Conservation (phyloP, 1,139 yeast species). For the Sugiyamaella sp. region DNA sequence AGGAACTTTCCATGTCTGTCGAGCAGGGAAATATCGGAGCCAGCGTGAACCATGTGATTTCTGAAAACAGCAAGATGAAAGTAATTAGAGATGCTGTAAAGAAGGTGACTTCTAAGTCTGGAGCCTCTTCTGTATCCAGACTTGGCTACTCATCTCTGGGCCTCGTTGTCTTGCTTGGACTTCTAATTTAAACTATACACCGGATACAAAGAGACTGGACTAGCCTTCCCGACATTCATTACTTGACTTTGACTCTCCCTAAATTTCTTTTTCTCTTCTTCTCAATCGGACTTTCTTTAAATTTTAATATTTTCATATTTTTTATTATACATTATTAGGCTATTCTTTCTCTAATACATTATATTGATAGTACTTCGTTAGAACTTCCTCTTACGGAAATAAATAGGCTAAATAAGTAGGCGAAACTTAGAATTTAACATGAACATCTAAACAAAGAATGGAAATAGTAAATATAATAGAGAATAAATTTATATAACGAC, state of each 20-base stretch:
- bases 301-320: constrained; percentile 7
- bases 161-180: constrained; percentile 11
- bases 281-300: neutral
- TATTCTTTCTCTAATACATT: constrained; percentile 13
- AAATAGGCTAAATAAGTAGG: neutral
- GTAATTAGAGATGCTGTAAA: constrained; percentile 4
- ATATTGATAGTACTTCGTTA: neutral
- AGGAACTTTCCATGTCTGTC: constrained; percentile 7
- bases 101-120: constrained; percentile 9
- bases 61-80: neutral
- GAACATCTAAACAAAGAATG: constrained; percentile 7
- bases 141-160: constrained; percentile 14
- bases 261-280: neutral
- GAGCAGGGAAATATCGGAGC: constrained; percentile 6
- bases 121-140: constrained; percentile 8
- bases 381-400: neutral
- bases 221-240: constrained; percentile 10
- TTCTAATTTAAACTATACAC: constrained; percentile 1
- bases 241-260: neutral
- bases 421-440: constrained; percentile 1
- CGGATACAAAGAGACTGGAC: constrained; percentile 9
- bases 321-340: constrained; percentile 10
- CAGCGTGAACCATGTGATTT: neutral
- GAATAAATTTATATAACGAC: neutral
- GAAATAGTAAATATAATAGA: neutral